phyloP scores from a whole-genome alignment of 176 grass and related monocot species.

The Juncus inflexus region DNA sequence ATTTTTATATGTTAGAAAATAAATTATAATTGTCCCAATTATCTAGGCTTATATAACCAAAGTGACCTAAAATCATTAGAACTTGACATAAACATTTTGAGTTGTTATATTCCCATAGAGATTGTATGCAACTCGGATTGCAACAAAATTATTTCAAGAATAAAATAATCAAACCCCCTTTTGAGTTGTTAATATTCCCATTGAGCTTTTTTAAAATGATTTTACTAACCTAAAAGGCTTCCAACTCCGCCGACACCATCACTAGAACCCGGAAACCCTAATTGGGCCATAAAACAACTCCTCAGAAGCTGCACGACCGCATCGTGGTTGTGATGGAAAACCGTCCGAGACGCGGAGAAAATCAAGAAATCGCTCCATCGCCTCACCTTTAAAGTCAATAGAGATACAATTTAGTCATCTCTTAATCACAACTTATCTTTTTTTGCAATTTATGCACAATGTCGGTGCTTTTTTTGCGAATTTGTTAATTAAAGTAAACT shows the following conservation, averaged over 20 bases:
- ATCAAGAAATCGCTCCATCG: conserved; percentile 84
- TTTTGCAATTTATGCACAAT: too few relatives aligned
- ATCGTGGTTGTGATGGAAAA: conserved; percentile 92
- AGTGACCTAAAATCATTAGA: background rate
- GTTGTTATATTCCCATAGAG: background rate
- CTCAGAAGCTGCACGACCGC: conserved; percentile 76
- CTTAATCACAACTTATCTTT: too few relatives aligned
- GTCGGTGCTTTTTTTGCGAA: too few relatives aligned
- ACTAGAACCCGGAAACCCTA: conserved; percentile 56
- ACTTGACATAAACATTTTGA: background rate
- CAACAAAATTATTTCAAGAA: too few relatives aligned
- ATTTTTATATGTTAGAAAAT: background rate
- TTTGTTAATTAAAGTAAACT: too few relatives aligned
- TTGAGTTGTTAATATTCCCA: too few relatives aligned
- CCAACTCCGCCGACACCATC: conserved; percentile 62
- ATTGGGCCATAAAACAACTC: conserved; percentile 68
- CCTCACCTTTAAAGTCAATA: conserved; percentile 36
- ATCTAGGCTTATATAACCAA: background rate
- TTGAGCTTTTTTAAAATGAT: too few relatives aligned
- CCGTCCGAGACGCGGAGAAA: conserved; percentile 89
- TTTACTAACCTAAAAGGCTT: conserved; percentile 51
- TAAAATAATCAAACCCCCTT: too few relatives aligned
- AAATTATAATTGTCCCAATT: background rate
- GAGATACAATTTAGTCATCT: too few relatives aligned
- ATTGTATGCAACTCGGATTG: too few relatives aligned